phyloP scores from a whole-genome alignment of 208 protist genomes.

The Acanthamoeba royreba region DNA sequence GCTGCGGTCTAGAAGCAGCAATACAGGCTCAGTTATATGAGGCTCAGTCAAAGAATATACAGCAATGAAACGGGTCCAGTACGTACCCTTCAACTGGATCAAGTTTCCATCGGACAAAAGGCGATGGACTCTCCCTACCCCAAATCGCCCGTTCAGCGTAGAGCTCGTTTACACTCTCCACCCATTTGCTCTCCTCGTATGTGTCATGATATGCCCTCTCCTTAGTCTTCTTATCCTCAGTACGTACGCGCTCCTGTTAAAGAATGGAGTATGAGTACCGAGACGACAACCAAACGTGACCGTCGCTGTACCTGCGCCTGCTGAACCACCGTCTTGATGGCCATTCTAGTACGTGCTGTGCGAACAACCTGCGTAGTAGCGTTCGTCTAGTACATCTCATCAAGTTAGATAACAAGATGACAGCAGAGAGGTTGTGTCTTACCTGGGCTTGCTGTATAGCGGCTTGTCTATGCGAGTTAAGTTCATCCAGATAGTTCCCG shows the following conservation, averaged over 20 bases:
- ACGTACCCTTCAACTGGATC: constrained; percentile 55
- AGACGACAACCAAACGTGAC: not conserved
- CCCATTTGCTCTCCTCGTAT: constrained; percentile 42
- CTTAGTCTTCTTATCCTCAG: not conserved
- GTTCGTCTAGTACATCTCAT: too few species aligned
- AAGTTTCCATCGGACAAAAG: constrained; percentile 56
- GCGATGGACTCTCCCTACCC: not conserved
- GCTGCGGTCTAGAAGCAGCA: not conserved
- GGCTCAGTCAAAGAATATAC: not conserved
- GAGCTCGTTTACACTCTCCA: constrained; percentile 15
- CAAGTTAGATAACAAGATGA: too few species aligned
- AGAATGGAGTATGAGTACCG: not conserved
- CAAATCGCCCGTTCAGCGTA: constrained; percentile 59
- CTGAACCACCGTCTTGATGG: too few species aligned
- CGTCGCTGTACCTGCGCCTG: not conserved
- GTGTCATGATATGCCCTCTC: not conserved
- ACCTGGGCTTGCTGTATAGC: not conserved
- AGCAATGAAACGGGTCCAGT: not conserved
- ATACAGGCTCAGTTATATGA: not conserved
- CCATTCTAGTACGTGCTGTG: too few species aligned
- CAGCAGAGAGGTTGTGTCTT: too few species aligned
- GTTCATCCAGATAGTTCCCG: not conserved
- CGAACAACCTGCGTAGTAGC: too few species aligned
- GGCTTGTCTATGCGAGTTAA: not conserved
- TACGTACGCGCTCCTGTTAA: not conserved